Evolutionary conservation across 2,329 filamentous ascomycete species (phyloP), one percentile per base, ranked within the genome.

Genomic region (Podosphaera xanthii): DNA sequence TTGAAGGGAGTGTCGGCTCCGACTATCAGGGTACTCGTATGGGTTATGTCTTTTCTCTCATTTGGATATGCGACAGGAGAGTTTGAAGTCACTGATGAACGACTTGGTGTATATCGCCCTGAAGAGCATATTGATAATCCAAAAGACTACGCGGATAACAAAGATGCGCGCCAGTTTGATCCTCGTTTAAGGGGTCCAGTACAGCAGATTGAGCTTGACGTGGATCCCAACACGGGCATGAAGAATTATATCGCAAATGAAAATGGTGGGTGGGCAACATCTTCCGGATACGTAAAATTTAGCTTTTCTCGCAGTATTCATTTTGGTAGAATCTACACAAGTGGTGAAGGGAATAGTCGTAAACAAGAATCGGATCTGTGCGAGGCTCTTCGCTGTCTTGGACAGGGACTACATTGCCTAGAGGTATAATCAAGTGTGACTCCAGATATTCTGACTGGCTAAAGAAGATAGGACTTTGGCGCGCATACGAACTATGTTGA

Each of bases 171-270:
- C 61, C 80, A 85, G 66, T 89, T 81, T 67, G 92, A 97, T 69
- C 73, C 77, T 44, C 83, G 92, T 34, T 80, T 97, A 6, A 84
- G 92, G 57, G 86, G 83, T 0, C 90, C 90, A 0, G 82, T 97
- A 7, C 74, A 80, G 61, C 77, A 78, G 3, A 71, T 79, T 48
- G 87, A 92, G 67, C 79, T 86, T 30, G 81, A 86, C 61, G 79
- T 92, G 60, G 87, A 92, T 66, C 73, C 73, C 40, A 73, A 78
- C 4, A 92, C 87, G 0, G 90, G 90, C n/a, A 95, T 98, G 91
- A 98, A 97, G 72, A 97, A 97, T 70, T 98, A 98, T 71, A 97
- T 98, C 64, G 83, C 91, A 61, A 97, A 96, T 67, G 91, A 97
- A 70, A 75, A 73, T 12, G 87, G 89, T 3, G 78, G 80, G 48